A percentile compares a stretch with the other conserved stretches of the same genome.
Conservation (phyloP, 2,329 filamentous ascomycete species). For the Scedosporium dehoogii region DNA sequence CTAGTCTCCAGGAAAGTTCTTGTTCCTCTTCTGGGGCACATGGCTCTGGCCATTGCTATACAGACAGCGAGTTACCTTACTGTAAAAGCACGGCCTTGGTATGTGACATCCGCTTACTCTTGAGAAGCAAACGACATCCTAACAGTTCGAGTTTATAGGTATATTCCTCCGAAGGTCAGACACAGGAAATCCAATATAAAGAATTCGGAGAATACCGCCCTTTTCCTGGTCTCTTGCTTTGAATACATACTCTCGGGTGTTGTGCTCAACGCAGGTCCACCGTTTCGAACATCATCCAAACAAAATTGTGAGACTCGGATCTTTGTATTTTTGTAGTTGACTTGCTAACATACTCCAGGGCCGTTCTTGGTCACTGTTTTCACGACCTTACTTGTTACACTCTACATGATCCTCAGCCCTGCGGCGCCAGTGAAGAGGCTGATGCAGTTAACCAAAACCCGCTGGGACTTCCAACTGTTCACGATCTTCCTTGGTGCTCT, state of each 20-base stretch:
- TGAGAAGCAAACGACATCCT: background rate
- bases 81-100: constrained; percentile 75
- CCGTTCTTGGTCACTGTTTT: constrained; percentile 76
- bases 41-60: constrained; percentile 66
- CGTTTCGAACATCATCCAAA: constrained; percentile 72
- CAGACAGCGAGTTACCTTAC: constrained; percentile 65
- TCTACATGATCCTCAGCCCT: constrained; percentile 74
- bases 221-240: constrained; percentile 87
- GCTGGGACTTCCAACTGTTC: constrained; percentile 60
- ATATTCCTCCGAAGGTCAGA: constrained; percentile 67
- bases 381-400: constrained; percentile 54
- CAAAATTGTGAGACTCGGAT: constrained; percentile 58
- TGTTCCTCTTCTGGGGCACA: constrained; percentile 80
- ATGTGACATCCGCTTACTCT: constrained; percentile 16
- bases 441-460: constrained; percentile 82
- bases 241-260: constrained; percentile 90
- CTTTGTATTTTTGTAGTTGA: background rate
- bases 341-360: constrained; percentile 34
- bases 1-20: constrained; percentile 89
- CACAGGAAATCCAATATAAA: constrained; percentile 72
- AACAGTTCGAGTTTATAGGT: constrained; percentile 34
- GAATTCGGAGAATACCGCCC: constrained; percentile 86
- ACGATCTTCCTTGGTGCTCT: constrained; percentile 59
- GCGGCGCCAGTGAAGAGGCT: constrained; percentile 56
- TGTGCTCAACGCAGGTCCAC: constrained; percentile 81